Conservation (phyloP, 2,329 filamentous ascomycete species). For the Monosporascus sp. region DNA sequence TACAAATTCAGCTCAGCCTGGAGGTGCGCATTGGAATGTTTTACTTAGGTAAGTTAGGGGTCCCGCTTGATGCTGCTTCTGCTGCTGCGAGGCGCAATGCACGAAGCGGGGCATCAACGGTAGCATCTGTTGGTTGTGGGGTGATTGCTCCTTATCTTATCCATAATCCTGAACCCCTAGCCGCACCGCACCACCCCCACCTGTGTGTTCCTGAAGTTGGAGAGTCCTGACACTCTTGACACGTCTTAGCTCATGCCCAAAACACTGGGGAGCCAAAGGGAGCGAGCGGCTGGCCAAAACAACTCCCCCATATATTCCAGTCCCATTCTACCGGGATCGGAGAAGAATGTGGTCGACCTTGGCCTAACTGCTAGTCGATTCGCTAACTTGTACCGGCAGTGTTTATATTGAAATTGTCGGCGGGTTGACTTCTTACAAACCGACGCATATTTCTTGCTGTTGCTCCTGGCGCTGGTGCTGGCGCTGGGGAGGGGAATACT, state of each 20-base stretch:
- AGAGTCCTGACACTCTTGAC: background rate
- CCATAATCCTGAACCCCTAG: background rate
- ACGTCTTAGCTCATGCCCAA: background rate
- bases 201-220: background rate
- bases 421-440: background rate
- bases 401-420: background rate
- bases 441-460: background rate
- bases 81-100: background rate
- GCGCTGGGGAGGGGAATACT: no score
- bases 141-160: background rate
- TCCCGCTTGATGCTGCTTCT: background rate
- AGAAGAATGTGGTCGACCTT: background rate
- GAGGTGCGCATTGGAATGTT: background rate
- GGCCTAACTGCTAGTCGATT: no score
- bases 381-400: no score
- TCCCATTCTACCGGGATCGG: background rate
- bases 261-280: no score
- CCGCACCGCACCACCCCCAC: background rate
- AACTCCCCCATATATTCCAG: no score
- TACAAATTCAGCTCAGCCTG: no score
- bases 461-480: background rate
- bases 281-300: no score
- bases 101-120: background rate
- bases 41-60: background rate
- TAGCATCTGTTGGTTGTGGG: background rate